Base-by-base conservation (phyloP, 148 eudicot species). In the Silene latifolia region DNA sequence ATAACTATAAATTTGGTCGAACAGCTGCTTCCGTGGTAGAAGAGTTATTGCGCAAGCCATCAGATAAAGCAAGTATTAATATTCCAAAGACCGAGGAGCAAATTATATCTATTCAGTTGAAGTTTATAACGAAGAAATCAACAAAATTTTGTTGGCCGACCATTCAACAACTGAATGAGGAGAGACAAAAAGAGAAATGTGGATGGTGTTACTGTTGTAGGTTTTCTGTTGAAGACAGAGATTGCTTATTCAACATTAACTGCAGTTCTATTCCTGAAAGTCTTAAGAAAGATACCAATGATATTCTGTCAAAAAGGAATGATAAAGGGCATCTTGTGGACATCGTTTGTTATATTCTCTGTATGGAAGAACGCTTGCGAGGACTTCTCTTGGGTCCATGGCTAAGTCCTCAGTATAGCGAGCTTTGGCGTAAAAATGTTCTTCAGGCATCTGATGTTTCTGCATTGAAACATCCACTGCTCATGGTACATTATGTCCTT, bases 301-400 rank as follows among this genome's bases (percentile, higher is more conserved):
- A 83, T 82, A 19, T 80, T 64, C 75, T 72, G 61, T 80, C 84
- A 57, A 72, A 69, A 78, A 76, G 75, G 72, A 84, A 76, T 70
- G 74, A 81, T 77, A 83, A 83, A 63, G 85, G 89, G 60, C 94
- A 88, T 86, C 86, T 95, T 76, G 77, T 83, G 48, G 92, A 92
- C 81, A 81, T 92, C 69, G 73, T 88, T 63, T 82, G 88, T 82
- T 82, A 84, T 82, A 79, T 92, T 58, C 84, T 95, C 39, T 76
- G 74, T 86, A 82, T 87, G 79, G 99, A 95, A 83, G 86, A 88
- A 48, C 96, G 97, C 71, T 80, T 95, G 81, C 92, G 84, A 39
- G 99, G 97, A 67, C 89, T 95, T 81, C 90, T 95, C 42, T 72
- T 84, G 78, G 97, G 99, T 74, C 99, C 99, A 23, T 95, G 92